Evolutionary conservation across 495 filamentous ascomycete genomes (phyloP).

Genomic region (Umbilicaria muhlenbergii): DNA sequence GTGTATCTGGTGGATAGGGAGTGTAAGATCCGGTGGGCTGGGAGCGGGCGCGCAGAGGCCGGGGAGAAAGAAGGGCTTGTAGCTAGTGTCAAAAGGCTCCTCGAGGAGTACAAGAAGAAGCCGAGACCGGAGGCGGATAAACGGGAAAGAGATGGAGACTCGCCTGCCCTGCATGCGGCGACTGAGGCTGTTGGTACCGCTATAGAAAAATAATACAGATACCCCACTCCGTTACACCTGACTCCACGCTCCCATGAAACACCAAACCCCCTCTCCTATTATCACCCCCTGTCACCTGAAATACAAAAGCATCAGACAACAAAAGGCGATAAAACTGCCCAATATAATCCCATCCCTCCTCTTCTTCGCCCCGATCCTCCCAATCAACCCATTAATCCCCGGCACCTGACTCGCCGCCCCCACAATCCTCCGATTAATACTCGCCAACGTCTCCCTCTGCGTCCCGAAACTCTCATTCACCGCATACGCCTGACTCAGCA

Average conservation of each 20-base stretch:
- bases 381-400: constrained; percentile 84
- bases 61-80: constrained; percentile 59
- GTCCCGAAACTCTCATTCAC: constrained; percentile 81
- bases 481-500: constrained; percentile 92
- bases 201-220: too few species aligned
- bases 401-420: constrained; percentile 79
- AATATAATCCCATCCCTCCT: constrained; percentile 89
- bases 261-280: background rate
- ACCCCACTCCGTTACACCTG: too few species aligned
- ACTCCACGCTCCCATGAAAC: background rate
- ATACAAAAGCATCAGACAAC: constrained; percentile 73
- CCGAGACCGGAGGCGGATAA: background rate
- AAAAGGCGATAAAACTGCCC: constrained; percentile 77
- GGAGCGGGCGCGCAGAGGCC: constrained; percentile 56
- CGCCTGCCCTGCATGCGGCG: background rate
- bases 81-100: constrained; percentile 48
- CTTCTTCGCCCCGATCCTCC: constrained; percentile 88
- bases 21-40: constrained; percentile 89
- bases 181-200: background rate
- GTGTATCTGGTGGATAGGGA: constrained; percentile 79
- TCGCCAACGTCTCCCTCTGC: constrained; percentile 73
- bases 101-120: constrained; percentile 28
- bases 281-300: constrained; percentile 39
- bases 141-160: background rate
- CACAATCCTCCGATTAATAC: constrained; percentile 78